Evolutionary conservation across 306 rosid genomes (phyloP).

Genomic region (Cucumis melo): DNA sequence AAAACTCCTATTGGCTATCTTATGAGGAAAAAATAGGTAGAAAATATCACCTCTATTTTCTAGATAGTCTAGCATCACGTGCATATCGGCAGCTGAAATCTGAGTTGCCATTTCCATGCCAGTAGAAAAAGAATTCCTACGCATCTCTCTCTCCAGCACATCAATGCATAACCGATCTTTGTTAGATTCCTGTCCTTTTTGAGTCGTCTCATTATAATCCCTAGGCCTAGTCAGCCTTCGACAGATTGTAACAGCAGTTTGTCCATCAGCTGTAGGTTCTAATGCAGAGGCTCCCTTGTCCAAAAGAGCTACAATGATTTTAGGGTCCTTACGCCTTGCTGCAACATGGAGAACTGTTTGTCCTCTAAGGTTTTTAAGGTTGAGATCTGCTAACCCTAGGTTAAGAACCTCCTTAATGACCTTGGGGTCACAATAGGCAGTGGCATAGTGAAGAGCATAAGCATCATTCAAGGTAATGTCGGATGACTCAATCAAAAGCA

Average conservation of each 20-base stretch:
- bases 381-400: slow-evolving; percentile 35
- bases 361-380: slow-evolving; percentile 39
- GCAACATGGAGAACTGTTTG: slow-evolving; percentile 74
- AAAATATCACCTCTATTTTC: slow-evolving; percentile 66
- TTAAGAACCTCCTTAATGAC: slow-evolving; percentile 61
- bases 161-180: slow-evolving; percentile 77
- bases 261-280: slow-evolving; percentile 55
- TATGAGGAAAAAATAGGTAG: slow-evolving; percentile 7
- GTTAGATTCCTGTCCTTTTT: slow-evolving; percentile 52
- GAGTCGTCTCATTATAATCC: slow-evolving; percentile 41
- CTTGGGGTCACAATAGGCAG: slow-evolving; percentile 81
- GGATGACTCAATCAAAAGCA: slow-evolving; percentile 63
- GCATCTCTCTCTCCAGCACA: slow-evolving; percentile 75
- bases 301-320: slow-evolving; percentile 54
- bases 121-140: slow-evolving; percentile 38
- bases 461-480: slow-evolving; percentile 59
- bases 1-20: not conserved
- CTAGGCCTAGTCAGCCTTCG: slow-evolving; percentile 70
- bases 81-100: slow-evolving; percentile 43
- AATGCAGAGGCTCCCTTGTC: slow-evolving; percentile 51
- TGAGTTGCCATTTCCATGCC: slow-evolving; percentile 26
- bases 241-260: slow-evolving; percentile 73
- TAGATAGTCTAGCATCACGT: slow-evolving; percentile 47
- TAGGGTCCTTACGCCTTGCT: slow-evolving; percentile 75
- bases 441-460: slow-evolving; percentile 65